These are phyloP conservation scores for Diaporthe citriasiana DNA, from an alignment of 2,329 filamentous ascomycete species.

Conservation along the genomic window DNA sequence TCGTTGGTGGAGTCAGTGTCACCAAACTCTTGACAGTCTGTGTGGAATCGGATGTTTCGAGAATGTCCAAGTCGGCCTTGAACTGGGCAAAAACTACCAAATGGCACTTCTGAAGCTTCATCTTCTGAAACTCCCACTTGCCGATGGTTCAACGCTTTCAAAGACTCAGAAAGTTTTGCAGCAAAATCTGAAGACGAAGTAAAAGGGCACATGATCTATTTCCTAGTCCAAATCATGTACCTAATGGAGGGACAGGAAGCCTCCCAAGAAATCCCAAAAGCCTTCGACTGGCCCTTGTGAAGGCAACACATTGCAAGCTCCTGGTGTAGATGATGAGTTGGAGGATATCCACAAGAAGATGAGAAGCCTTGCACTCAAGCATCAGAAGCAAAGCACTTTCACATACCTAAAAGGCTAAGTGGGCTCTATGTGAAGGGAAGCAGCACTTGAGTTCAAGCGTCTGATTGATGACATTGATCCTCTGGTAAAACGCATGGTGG, in stretches of 20 bases:
- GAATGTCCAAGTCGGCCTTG: background rate
- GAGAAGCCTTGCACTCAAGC: background rate
- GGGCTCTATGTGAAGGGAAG: background rate
- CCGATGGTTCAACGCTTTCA: background rate
- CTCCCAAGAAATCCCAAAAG: background rate
- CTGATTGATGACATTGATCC: background rate
- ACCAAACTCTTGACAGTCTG: background rate
- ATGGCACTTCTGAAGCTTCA: background rate
- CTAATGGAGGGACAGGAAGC: background rate
- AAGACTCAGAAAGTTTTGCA: background rate
- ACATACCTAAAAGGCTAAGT: background rate
- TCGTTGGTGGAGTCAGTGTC: background rate
- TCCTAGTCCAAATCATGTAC: background rate
- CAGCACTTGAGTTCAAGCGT: conserved; percentile 3
- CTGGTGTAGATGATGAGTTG: background rate
- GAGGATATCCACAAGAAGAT: background rate
- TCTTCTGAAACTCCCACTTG: background rate
- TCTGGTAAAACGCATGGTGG: background rate
- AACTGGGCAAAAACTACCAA: background rate
- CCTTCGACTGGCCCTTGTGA: background rate
- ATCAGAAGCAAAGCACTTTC: background rate
- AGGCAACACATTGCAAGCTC: no score
- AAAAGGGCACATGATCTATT: background rate
- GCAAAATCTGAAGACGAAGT: background rate
- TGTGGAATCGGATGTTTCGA: background rate